phyloP scores from a whole-genome alignment of 441 rosid species.

The Omphalea diandra region DNA sequence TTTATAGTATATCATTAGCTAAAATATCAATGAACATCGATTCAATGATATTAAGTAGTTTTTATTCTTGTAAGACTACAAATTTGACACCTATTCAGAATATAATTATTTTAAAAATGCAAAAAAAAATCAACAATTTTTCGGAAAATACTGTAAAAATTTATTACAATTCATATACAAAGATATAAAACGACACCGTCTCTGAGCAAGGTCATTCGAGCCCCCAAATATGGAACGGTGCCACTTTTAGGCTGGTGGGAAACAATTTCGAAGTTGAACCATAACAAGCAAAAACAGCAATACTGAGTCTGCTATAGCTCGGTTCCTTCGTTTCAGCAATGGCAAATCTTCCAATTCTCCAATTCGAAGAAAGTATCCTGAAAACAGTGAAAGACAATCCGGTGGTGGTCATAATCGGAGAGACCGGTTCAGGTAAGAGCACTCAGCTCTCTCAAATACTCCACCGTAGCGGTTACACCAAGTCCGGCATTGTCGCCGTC shows the following conservation, averaged over 20 bases:
- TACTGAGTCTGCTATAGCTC: not conserved
- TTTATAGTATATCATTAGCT: too few species aligned
- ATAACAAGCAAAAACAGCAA: not conserved
- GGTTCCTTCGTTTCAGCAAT: slow-evolving; percentile 26
- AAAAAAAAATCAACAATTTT: too few species aligned
- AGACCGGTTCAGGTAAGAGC: slow-evolving; percentile 96
- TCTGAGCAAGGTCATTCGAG: not conserved
- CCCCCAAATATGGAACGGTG: not conserved
- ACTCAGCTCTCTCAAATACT: slow-evolving; percentile 99
- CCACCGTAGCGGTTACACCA: slow-evolving; percentile 73
- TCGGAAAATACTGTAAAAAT: too few species aligned
- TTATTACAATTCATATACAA: too few species aligned
- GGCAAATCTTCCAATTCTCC: slow-evolving; percentile 83
- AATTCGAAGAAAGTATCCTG: slow-evolving; percentile 71
- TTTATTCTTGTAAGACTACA: too few species aligned
- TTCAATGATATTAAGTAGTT: too few species aligned
- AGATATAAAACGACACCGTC: not conserved
- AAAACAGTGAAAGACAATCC: slow-evolving; percentile 70
- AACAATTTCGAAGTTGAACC: not conserved
- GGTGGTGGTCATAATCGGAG: slow-evolving; percentile 84
- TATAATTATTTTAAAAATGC: too few species aligned
- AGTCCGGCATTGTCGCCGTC: slow-evolving; percentile 70
- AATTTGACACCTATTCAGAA: too few species aligned
- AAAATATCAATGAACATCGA: too few species aligned
- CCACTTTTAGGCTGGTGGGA: not conserved